A percentile compares a stretch with the other conserved stretches of the same genome.
Evolutionary conservation across 2,329 filamentous ascomycete genomes (phyloP).

Genomic region (Colletotrichum spaethianum): DNA sequence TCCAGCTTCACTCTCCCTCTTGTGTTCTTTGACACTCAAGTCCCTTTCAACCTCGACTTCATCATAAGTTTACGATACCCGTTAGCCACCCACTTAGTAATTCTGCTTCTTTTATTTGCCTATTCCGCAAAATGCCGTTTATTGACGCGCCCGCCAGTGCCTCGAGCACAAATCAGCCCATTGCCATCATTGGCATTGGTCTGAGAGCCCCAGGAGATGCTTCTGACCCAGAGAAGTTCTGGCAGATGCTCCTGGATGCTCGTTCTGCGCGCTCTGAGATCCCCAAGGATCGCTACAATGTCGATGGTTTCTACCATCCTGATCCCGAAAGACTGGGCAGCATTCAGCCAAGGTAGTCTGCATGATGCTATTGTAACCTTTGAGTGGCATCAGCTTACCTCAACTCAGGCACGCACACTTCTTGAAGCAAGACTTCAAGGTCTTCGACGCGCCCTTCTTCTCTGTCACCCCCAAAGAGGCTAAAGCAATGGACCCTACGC

Average conservation of each 20-base stretch:
- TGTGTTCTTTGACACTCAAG: constrained; percentile 3
- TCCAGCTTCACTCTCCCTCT: neutral
- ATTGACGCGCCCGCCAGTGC: constrained; percentile 25
- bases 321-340: constrained; percentile 42
- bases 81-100: constrained; percentile 13
- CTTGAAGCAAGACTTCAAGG: constrained; percentile 48
- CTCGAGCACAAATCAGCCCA: constrained; percentile 45
- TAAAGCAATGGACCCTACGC: constrained; percentile 54
- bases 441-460: constrained; percentile 50
- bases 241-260: constrained; percentile 49
- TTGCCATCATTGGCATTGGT: constrained; percentile 56
- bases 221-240: constrained; percentile 52
- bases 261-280: constrained; percentile 40
- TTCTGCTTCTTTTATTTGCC: constrained; percentile 6
- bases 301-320: constrained; percentile 45
- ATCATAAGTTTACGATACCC: constrained; percentile 21
- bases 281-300: constrained; percentile 43
- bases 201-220: constrained; percentile 56
- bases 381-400: neutral
- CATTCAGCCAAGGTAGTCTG: constrained; percentile 40
- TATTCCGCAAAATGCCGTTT: constrained; percentile 19
- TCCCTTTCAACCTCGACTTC: neutral
- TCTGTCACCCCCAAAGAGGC: constrained; percentile 47
- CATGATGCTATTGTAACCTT: neutral
- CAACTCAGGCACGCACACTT: constrained; percentile 47